Conservation (phyloP, 2,329 filamentous ascomycete species). For the Trichoderma sp. region DNA sequence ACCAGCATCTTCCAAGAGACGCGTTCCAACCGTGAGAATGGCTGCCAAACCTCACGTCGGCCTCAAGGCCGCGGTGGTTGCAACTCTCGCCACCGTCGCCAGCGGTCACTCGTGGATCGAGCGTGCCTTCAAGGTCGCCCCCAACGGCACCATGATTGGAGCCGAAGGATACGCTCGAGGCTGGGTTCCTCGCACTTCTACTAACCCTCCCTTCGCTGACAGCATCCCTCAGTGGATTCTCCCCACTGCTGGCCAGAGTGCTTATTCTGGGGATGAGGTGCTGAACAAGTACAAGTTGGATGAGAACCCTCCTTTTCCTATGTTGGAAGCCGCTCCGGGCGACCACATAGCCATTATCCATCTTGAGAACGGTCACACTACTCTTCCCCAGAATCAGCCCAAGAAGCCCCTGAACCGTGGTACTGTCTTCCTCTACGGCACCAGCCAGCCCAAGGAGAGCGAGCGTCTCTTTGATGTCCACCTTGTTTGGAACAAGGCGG, state of each 20-base stretch:
- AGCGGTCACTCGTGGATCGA: conserved; percentile 81
- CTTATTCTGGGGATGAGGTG: conserved; percentile 60
- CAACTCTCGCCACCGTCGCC: conserved; percentile 32
- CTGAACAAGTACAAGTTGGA: conserved; percentile 37
- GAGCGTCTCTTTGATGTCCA: conserved; percentile 64
- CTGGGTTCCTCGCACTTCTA: conserved; percentile 55
- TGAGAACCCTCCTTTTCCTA: conserved; percentile 52
- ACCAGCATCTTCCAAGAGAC: conserved; percentile 19
- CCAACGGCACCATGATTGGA: conserved; percentile 71
- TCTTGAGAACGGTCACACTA: conserved; percentile 75
- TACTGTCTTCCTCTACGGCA: conserved; percentile 74
- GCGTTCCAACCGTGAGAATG: conserved; percentile 1
- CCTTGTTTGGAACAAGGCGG: conserved; percentile 72
- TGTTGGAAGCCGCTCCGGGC: conserved; percentile 58
- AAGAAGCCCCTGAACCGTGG: conserved; percentile 65
- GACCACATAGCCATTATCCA: conserved; percentile 66
- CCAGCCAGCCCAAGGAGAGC: conserved; percentile 51
- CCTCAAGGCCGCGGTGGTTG: conserved; percentile 28
- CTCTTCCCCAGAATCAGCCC: conserved; percentile 51
- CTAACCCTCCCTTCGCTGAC: conserved; percentile 54
- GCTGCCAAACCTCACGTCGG: conserved; percentile 15
- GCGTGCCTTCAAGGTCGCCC: conserved; percentile 65
- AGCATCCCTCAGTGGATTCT: conserved; percentile 60
- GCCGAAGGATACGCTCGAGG: conserved; percentile 72
- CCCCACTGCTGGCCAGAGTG: conserved; percentile 59